Evolutionary conservation across 371 early-diverging fungal species (phyloP), one percentile per base, ranked within the genome.

Genomic region (Blakeslea trispora): DNA sequence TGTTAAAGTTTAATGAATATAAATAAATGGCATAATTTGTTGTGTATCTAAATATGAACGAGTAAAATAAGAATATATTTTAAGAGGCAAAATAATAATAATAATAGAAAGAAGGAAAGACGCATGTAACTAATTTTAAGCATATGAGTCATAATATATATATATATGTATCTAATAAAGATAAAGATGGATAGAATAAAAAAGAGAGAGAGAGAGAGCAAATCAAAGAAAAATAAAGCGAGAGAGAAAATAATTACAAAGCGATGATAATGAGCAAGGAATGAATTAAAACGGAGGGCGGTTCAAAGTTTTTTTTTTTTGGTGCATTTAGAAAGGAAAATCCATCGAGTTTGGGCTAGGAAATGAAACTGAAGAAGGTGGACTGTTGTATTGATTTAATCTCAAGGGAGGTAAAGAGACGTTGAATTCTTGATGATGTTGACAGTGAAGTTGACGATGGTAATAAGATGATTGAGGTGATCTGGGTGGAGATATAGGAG

Each of bases 401-500:
- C 63, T 69, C 41, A 65, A 70, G 44, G 63, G 75, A 49, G 68
- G 79, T 51, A 66, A 62, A 31, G 58, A 53, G 13, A 40, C 45
- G 18, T 37, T 47, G 31, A 37, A 37, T 37, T 37, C 37, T 13
- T 21, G 13, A 47, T 50, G 49, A 39, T 45, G 23, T 24, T 55
- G 48, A 47, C 39, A 21, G n/a, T 47, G 37, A 35, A 35, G 50
- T 21, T 44, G 47, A 50, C 34, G 40, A 13, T 53, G 7, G 21
- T 60, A 46, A 34, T 60, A 55, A 21, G 59, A 57, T 2, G 37
- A 37, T 37, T 37, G 47, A 50, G 67, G 69, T 21, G 64, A 69
- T 40, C 42, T 59, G 35, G 69, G 68, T 62, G 69, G 67, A 83
- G 89, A 55, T 78, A 58, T 42, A 77, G 66, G 44, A 83, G 78